Conservation (phyloP, 2,329 filamentous ascomycete species). For the Exophiala oligosperma region DNA sequence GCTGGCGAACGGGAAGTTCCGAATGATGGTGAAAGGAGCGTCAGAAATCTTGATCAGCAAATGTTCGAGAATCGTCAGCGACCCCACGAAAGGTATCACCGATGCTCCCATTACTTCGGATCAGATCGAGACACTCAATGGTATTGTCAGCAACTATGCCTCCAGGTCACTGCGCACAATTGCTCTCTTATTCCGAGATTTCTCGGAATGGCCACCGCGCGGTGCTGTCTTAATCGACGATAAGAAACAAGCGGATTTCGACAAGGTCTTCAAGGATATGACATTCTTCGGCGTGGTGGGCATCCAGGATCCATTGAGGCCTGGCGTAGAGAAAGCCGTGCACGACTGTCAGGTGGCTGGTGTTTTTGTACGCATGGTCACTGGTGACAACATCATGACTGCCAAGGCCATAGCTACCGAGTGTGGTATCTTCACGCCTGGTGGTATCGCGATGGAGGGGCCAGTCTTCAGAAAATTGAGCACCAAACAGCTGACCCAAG, state of each 20-base stretch:
- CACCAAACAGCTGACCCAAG: conserved; percentile 63
- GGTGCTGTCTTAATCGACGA: conserved; percentile 58
- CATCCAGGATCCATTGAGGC: conserved; percentile 77
- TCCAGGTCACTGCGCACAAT: conserved; percentile 80
- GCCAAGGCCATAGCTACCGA: conserved; percentile 77
- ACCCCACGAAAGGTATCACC: conserved; percentile 60
- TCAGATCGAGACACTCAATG: conserved; percentile 60
- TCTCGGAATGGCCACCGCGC: conserved; percentile 78
- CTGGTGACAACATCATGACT: conserved; percentile 77
- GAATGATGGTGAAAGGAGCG: conserved; percentile 57
- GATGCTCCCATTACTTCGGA: conserved; percentile 52
- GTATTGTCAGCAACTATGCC: conserved; percentile 75
- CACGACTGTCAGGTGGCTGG: conserved; percentile 71
- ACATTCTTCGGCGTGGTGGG: conserved; percentile 69
- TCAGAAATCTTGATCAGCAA: conserved; percentile 51
- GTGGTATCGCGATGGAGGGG: conserved; percentile 74
- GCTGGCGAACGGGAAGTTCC: conserved; percentile 54
- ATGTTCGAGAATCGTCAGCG: conserved; percentile 55
- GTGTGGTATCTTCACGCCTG: conserved; percentile 70
- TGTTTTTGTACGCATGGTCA: conserved; percentile 82
- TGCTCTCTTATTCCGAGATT: conserved; percentile 79
- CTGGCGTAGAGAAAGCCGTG: conserved; percentile 73
- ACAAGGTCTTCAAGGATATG: conserved; percentile 68
- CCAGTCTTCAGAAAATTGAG: conserved; percentile 74
- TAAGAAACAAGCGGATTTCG: conserved; percentile 63